Percentiles rank a stretch among this genome's conserved stretches.
Evolutionary conservation across 2,329 filamentous ascomycete species (phyloP).

Genomic region (Triangularia verruculosa): DNA sequence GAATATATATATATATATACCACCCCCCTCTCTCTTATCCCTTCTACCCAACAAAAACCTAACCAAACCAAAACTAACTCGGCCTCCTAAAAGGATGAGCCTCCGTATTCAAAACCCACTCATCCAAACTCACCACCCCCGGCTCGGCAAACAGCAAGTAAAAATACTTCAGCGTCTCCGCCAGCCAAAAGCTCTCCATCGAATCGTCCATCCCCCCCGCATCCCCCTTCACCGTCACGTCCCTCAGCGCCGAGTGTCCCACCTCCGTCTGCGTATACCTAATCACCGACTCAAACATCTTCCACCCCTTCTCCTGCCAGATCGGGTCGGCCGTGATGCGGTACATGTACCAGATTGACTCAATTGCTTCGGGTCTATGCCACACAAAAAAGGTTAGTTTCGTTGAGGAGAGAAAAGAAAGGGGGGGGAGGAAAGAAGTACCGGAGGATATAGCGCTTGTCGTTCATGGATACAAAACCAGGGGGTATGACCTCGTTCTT

Average conservation of each 20-base stretch:
- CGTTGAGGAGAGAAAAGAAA: conserved; percentile 6
- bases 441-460: conserved; percentile 59
- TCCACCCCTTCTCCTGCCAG: conserved; percentile 82
- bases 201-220: conserved; percentile 41
- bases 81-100: conserved; percentile 57
- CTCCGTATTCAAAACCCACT: conserved; percentile 65
- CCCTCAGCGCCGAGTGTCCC: conserved; percentile 67
- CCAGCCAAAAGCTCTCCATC: conserved; percentile 90
- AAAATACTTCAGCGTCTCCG: conserved; percentile 91
- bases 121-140: conserved; percentile 62
- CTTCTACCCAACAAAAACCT: no score
- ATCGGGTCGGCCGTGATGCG: conserved; percentile 75
- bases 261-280: conserved; percentile 62
- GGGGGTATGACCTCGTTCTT: conserved; percentile 44
- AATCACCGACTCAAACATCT: conserved; percentile 74
- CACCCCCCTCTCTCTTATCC: background rate
- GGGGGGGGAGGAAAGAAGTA: conserved; percentile 31
- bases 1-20: background rate
- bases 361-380: conserved; percentile 75
- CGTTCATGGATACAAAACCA: conserved; percentile 48
- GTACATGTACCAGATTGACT: conserved; percentile 87
- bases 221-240: conserved; percentile 46
- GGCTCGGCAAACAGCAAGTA: conserved; percentile 75
- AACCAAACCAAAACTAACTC: no score
- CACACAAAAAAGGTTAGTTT: conserved; percentile 21